Evolutionary conservation across 2,329 filamentous ascomycete genomes (phyloP).

Genomic region (Clonostachys byssicola): DNA sequence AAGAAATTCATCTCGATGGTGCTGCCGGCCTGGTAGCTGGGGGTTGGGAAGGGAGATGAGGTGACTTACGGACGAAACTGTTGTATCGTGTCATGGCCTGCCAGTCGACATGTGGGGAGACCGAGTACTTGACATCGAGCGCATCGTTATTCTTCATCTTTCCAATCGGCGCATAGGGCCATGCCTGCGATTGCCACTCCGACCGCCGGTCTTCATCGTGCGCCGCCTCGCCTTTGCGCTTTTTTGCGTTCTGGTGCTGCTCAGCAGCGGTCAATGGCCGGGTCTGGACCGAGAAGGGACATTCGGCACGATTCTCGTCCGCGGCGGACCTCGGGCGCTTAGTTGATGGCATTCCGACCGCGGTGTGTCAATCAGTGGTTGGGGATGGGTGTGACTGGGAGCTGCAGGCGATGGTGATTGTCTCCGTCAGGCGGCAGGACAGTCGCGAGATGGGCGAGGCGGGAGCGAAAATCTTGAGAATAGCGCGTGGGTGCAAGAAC

Average conservation of each 20-base stretch:
- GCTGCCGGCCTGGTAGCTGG: too few species aligned
- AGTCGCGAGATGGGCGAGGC: too few species aligned
- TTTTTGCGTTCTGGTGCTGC: constrained; percentile 35
- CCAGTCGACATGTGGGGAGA: constrained; percentile 50
- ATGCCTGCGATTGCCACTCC: constrained; percentile 36
- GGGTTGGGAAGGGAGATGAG: background rate
- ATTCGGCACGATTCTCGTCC: constrained; percentile 51
- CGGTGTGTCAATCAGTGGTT: too few species aligned
- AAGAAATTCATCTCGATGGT: background rate
- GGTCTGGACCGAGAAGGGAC: constrained; percentile 40
- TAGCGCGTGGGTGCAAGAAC: too few species aligned
- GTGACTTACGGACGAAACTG: constrained; percentile 53
- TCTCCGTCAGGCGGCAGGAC: too few species aligned
- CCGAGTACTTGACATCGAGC: constrained; percentile 50
- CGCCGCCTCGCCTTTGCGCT: constrained; percentile 39
- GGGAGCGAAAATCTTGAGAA: too few species aligned
- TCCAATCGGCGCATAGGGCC: constrained; percentile 49
- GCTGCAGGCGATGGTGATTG: too few species aligned
- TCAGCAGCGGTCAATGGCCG: constrained; percentile 18
- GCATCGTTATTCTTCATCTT: constrained; percentile 49
- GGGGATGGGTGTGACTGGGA: too few species aligned
- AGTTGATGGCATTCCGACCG: constrained; percentile 15
- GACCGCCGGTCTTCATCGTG: constrained; percentile 40
- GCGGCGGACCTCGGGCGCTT: constrained; percentile 46
- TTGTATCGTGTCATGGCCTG: constrained; percentile 57